A percentile compares a stretch with the other conserved stretches of the same genome.
Evolutionary conservation across 1,139 yeast species (phyloP).

Genomic region (Keqinozyma sinolaborantium): DNA sequence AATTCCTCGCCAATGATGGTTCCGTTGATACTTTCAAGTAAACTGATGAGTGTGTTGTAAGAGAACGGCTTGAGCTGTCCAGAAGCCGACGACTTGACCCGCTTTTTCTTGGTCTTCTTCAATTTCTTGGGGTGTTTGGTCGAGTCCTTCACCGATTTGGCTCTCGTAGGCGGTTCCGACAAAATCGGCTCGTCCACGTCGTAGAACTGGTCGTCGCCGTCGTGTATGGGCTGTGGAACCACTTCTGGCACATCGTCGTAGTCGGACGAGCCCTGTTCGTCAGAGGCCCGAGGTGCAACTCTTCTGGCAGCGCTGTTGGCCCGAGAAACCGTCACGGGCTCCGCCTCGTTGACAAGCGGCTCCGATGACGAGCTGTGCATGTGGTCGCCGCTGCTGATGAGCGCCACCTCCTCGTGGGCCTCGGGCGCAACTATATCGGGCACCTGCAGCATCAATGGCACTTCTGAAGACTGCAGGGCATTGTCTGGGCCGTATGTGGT

Average conservation of each 20-base stretch:
- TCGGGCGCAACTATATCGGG: background rate
- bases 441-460: background rate
- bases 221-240: background rate
- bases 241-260: background rate
- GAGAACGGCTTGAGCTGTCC: conserved; percentile 47
- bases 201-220: conserved; percentile 31
- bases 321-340: conserved; percentile 1
- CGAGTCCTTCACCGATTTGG: conserved; percentile 35
- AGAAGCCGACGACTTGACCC: conserved; percentile 8
- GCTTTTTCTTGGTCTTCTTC: conserved; percentile 14
- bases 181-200: conserved; percentile 40
- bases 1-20: conserved; percentile 68
- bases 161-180: conserved; percentile 27
- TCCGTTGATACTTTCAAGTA: conserved; percentile 62
- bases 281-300: background rate
- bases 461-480: background rate
- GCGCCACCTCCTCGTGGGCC: background rate
- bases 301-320: background rate
- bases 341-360: conserved; percentile 1
- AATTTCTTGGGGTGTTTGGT: conserved; percentile 18
- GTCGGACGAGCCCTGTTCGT: background rate
- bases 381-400: background rate
- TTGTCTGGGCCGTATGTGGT: conserved; percentile 1
- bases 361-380: background rate
- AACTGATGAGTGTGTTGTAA: conserved; percentile 53